A percentile compares a stretch with the other conserved stretches of the same genome.
Evolutionary conservation across 352 stramenopile species (phyloP).

Genomic region (Globisporangium rhizosaccharum): DNA sequence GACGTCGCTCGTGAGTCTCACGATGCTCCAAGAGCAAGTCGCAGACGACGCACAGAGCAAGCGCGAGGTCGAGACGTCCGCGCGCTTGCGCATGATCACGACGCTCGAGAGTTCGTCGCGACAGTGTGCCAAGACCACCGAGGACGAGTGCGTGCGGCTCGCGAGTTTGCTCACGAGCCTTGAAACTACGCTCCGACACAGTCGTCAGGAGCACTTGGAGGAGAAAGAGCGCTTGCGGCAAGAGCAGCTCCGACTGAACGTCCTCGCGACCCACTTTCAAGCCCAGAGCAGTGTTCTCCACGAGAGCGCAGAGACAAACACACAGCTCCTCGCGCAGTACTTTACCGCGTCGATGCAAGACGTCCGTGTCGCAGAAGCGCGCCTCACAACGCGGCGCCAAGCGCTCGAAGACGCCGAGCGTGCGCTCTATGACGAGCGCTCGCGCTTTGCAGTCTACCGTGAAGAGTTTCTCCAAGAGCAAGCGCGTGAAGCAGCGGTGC

Average conservation of each 20-base stretch:
- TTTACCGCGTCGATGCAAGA: conserved; percentile 38
- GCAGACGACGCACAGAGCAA: conserved; percentile 29
- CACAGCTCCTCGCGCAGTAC: conserved; percentile 34
- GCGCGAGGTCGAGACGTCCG: conserved; percentile 40
- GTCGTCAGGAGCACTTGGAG: conserved; percentile 55
- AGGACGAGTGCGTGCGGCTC: conserved; percentile 61
- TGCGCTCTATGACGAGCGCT: conserved; percentile 39
- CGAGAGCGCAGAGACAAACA: conserved; percentile 42
- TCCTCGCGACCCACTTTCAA: conserved; percentile 58
- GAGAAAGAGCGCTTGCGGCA: conserved; percentile 69
- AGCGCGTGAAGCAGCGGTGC: conserved; percentile 18
- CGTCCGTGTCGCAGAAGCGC: conserved; percentile 34
- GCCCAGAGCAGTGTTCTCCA: conserved; percentile 48
- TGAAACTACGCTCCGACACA: conserved; percentile 43
- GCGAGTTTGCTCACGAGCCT: conserved; percentile 39
- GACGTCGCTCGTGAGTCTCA: conserved; percentile 39
- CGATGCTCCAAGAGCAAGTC: conserved; percentile 38
- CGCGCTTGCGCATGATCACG: conserved; percentile 55
- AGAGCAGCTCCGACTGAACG: conserved; percentile 61
- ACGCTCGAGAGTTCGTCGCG: conserved; percentile 57
- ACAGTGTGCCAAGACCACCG: conserved; percentile 37
- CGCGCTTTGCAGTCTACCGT: conserved; percentile 42
- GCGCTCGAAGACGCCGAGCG: conserved; percentile 41
- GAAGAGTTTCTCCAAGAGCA: conserved; percentile 42
- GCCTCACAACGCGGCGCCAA: conserved; percentile 28